Conservation (phyloP, 148 eudicot species). For the Fagopyrum esculentum region DNA sequence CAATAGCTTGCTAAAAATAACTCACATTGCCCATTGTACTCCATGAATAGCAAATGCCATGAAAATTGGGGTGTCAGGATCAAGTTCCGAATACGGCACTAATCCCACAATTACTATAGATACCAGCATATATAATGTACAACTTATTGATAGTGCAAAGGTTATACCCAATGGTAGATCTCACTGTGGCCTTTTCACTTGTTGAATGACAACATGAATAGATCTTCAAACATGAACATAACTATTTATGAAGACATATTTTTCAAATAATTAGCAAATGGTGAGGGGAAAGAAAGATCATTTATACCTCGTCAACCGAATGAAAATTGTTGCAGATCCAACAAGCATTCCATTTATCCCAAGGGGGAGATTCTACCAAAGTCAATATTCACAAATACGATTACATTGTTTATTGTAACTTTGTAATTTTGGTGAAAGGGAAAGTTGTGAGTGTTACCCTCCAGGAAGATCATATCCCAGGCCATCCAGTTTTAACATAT, state of each 20-base stretch:
- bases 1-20: background rate
- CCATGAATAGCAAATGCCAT: slow-evolving; percentile 61
- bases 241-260: background rate
- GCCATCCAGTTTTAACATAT: slow-evolving; percentile 9
- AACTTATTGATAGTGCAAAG: slow-evolving; percentile 44
- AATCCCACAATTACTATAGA: slow-evolving; percentile 60
- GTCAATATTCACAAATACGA: background rate
- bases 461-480: slow-evolving; percentile 11
- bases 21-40: slow-evolving; percentile 72
- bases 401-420: background rate
- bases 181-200: slow-evolving; percentile 57
- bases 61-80: slow-evolving; percentile 68
- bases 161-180: slow-evolving; percentile 69
- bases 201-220: slow-evolving; percentile 6
- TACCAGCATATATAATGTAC: slow-evolving; percentile 56
- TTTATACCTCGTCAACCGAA: slow-evolving; percentile 57
- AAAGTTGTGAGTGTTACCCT: slow-evolving; percentile 1
- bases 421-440: background rate
- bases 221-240: background rate
- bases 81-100: slow-evolving; percentile 52
- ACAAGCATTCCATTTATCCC: slow-evolving; percentile 57
- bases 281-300: background rate
- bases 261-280: background rate
- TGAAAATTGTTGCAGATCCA: slow-evolving; percentile 63
- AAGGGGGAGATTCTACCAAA: slow-evolving; percentile 37